phyloP scores from a whole-genome alignment of 148 eudicot species.

The Nepenthes mirabilis region DNA sequence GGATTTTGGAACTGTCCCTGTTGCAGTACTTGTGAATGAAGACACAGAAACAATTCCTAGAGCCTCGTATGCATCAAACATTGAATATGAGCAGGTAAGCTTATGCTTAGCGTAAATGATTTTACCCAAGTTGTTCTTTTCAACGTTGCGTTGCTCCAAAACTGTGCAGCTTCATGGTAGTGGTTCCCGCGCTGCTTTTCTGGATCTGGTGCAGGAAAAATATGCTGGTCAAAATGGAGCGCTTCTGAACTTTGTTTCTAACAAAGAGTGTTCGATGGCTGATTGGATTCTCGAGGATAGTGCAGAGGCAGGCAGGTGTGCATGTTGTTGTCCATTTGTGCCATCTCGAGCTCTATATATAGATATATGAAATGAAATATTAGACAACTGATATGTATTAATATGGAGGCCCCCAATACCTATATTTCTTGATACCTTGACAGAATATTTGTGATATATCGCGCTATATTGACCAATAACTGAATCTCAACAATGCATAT shows the following conservation, averaged over 20 bases:
- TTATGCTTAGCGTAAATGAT: neutral
- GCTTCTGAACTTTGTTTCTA: conserved; percentile 63
- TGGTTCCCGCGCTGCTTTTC: conserved; percentile 67
- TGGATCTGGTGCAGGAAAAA: conserved; percentile 40
- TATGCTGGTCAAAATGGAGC: conserved; percentile 66
- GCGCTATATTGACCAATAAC: too few species aligned
- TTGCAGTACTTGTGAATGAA: conserved; percentile 93
- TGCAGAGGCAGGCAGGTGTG: conserved; percentile 88
- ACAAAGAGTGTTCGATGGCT: conserved; percentile 57
- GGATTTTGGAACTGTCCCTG: conserved; percentile 73
- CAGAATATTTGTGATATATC: too few species aligned
- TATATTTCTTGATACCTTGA: too few species aligned
- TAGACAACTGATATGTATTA: too few species aligned
- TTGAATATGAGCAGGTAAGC: conserved; percentile 66
- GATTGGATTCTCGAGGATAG: conserved; percentile 94
- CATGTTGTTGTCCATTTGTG: neutral
- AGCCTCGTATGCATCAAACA: conserved; percentile 55
- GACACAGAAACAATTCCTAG: conserved; percentile 60
- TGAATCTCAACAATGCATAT: too few species aligned
- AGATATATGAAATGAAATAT: too few species aligned
- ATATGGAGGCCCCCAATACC: too few species aligned
- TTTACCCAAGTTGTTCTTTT: neutral
- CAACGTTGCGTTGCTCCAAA: conserved; percentile 1
- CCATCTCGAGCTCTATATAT: too few species aligned
- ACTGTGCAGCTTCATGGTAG: conserved; percentile 79